Base-by-base conservation (phyloP, 495 filamentous ascomycete genomes). In the Tuber indicum region DNA sequence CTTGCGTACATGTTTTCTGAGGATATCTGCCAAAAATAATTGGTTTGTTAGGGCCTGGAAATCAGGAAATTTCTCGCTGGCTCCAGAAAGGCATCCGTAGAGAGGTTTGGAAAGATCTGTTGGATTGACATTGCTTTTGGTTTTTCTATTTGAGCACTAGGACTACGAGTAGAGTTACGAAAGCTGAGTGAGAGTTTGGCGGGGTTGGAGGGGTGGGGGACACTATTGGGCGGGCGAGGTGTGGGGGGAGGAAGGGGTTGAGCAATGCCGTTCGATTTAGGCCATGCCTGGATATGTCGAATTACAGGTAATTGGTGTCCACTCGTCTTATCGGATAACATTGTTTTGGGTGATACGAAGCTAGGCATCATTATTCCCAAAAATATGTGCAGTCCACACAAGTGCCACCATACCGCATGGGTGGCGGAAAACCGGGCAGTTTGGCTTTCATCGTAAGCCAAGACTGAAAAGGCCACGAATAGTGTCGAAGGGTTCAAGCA, bases 1-100 rank as follows among this genome's bases (percentile, higher is more conserved):
- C 14, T 49, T 75, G 17, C n/a, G 36, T 23, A 72, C 74, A 43
- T 72, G 70, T 42, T 75, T 72, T 41, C 44, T 72, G 69, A 75
- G 45, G 7, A 36, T 72, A 41, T 43, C 43, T n/a, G 32, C 74
- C n/a, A 36, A 23, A 6, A 45, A 58, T 10, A 75, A 75, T 47
- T 75, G 74, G 74, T 75, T 75, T 43, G 49, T 69, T 0, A 42
- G 47, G 66, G 69, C 32, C 32, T 32, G 32, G 32, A 32, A 32
- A 32, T 1, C 26, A 72, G 26, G 69, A 14, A 75, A 23, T 5
- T 41, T 75, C 74, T 5, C 44, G 69, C 21, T 17, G 17, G 12
- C 16, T 75, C n/a, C 70, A 43, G 17, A 45, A 39, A 17, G 23
- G 43, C 21, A 42, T 72, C 17, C 14, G 9, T 6, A n/a, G 3